Evolutionary conservation across 805 yeast species (phyloP).

Genomic region (Pichia pseudocactophila): DNA sequence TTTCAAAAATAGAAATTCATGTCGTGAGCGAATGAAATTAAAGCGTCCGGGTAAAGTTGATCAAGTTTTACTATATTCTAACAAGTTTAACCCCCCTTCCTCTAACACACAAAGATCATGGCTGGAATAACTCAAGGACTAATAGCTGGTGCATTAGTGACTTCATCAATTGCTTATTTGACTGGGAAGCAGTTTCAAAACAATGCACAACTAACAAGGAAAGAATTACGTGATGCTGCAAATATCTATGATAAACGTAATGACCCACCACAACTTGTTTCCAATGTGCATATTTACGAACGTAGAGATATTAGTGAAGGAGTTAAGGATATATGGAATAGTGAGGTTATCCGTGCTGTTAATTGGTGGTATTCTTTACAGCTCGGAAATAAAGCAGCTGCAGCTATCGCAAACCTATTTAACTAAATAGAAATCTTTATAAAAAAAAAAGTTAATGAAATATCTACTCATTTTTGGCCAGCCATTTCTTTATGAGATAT

Average conservation of each 20-base stretch:
- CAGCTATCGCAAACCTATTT: conserved; percentile 5
- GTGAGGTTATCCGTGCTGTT: conserved; percentile 54
- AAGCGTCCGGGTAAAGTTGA: background rate
- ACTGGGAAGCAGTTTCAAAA: conserved; percentile 47
- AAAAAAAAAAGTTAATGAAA: background rate
- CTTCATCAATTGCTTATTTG: conserved; percentile 54
- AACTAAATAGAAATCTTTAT: conserved; percentile 1
- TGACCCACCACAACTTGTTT: conserved; percentile 37
- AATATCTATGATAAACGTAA: conserved; percentile 45
- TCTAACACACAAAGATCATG: conserved; percentile 17
- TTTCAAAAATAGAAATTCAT: background rate
- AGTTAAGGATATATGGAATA: conserved; percentile 71
- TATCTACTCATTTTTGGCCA: conserved; percentile 10
- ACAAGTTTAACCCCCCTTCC: too few species aligned
- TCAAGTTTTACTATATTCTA: background rate
- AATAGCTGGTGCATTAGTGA: conserved; percentile 51
- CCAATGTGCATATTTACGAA: conserved; percentile 35
- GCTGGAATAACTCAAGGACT: conserved; percentile 46
- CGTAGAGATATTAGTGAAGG: conserved; percentile 49
- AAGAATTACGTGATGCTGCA: conserved; percentile 35
- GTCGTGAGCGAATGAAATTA: background rate
- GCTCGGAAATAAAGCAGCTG: conserved; percentile 14
- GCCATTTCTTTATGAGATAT: conserved; percentile 43
- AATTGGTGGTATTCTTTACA: conserved; percentile 47
- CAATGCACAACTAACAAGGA: conserved; percentile 41